Conservation (phyloP, 106 monocot species). For the Posidonia australis region DNA sequence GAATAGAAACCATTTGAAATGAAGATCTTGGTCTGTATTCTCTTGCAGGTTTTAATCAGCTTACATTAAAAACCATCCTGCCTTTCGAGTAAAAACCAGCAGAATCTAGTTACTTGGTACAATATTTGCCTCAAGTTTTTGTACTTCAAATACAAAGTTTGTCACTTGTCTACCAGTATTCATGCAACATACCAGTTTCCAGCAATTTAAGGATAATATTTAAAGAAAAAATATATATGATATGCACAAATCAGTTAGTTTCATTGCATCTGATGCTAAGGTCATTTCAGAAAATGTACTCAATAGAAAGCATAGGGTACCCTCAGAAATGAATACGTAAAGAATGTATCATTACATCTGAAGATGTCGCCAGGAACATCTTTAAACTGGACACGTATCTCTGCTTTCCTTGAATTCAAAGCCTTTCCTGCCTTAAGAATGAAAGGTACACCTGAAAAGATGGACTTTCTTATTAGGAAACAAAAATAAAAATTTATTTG, state of each 20-base stretch:
- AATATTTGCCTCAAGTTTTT: too few relatives aligned
- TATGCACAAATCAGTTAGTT: too few relatives aligned
- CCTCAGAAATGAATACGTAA: background rate
- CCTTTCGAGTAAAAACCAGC: too few relatives aligned
- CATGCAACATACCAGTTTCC: too few relatives aligned
- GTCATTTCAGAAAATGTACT: too few relatives aligned
- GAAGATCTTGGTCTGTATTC: too few relatives aligned
- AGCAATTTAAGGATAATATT: too few relatives aligned
- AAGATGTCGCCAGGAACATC: slow-evolving; percentile 98
- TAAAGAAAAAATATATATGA: too few relatives aligned
- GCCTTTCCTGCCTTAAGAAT: slow-evolving; percentile 98
- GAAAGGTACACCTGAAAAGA: slow-evolving; percentile 80
- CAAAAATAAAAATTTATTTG: background rate
- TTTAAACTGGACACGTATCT: slow-evolving; percentile 95
- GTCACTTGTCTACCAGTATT: too few relatives aligned
- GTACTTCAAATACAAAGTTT: too few relatives aligned
- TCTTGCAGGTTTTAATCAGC: background rate
- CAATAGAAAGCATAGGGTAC: background rate
- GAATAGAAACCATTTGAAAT: background rate
- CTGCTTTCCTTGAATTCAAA: slow-evolving; percentile 89
- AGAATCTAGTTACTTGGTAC: too few relatives aligned
- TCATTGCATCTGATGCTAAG: too few relatives aligned
- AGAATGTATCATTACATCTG: slow-evolving; percentile 33
- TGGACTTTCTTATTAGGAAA: background rate
- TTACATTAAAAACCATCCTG: background rate